Evolutionary conservation across 805 yeast species (phyloP).

Genomic region (Saccharomycopsis selenospora): DNA sequence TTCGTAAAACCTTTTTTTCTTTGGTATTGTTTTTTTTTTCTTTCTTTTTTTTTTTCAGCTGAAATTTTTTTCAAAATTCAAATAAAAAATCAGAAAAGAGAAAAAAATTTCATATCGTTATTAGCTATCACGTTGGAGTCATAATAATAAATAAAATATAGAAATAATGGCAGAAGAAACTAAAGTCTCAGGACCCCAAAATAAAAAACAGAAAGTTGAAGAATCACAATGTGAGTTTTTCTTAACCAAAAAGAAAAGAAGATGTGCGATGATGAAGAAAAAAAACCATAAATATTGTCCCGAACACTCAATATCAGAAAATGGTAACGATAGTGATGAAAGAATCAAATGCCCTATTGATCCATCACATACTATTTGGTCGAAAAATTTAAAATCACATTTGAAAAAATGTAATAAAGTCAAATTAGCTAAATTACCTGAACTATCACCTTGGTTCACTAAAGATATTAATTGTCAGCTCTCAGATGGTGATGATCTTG

Average conservation of each 20-base stretch:
- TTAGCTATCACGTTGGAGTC: too few relatives aligned
- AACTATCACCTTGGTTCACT: slow-evolving; percentile 43
- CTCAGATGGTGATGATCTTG: background rate
- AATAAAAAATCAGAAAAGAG: too few relatives aligned
- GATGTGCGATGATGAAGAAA: slow-evolving; percentile 56
- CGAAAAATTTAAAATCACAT: slow-evolving; percentile 47
- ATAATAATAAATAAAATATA: too few relatives aligned
- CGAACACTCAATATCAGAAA: slow-evolving; percentile 42
- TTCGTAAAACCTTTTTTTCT: too few relatives aligned
- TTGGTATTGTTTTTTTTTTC: too few relatives aligned
- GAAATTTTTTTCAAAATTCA: too few relatives aligned
- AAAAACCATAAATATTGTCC: slow-evolving; percentile 45
- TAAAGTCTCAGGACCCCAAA: background rate
- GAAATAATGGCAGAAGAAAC: slow-evolving; percentile 5
- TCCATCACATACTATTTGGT: slow-evolving; percentile 67
- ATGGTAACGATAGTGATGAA: slow-evolving; percentile 21
- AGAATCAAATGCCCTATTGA: slow-evolving; percentile 74
- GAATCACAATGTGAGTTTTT: slow-evolving; percentile 39
- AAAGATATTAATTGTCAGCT: slow-evolving; percentile 37
- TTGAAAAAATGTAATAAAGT: slow-evolving; percentile 52
- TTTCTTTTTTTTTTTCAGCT: too few relatives aligned
- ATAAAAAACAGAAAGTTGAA: background rate
- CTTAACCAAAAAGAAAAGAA: slow-evolving; percentile 43
- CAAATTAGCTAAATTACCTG: slow-evolving; percentile 28
- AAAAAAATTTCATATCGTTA: too few relatives aligned